Evolutionary conservation across 2,329 filamentous ascomycete species (phyloP).

Genomic region (Trichoderma sp.): DNA sequence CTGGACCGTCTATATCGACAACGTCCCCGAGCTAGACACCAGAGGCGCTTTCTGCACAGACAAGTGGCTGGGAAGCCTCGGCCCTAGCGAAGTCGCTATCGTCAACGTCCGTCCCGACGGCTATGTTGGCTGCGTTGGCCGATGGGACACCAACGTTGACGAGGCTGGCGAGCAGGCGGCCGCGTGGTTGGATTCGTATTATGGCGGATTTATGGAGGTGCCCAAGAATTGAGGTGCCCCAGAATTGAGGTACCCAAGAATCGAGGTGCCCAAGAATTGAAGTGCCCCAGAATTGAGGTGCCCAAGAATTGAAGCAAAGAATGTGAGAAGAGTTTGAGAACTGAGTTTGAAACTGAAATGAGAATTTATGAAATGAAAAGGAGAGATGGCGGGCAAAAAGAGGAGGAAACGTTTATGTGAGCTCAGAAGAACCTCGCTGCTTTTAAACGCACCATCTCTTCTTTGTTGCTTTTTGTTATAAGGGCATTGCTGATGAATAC

Average conservation of each 20-base stretch:
- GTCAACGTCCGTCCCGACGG: slow-evolving; percentile 71
- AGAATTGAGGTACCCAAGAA: too few species aligned
- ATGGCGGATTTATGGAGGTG: slow-evolving; percentile 53
- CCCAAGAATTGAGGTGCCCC: slow-evolving; percentile 29
- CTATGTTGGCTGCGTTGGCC: slow-evolving; percentile 65
- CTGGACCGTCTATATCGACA: slow-evolving; percentile 72
- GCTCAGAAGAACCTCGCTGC: neutral
- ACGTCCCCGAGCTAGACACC: slow-evolving; percentile 56
- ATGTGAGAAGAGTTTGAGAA: neutral
- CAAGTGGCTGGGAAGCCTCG: slow-evolving; percentile 66
- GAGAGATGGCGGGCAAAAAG: neutral
- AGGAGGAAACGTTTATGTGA: neutral
- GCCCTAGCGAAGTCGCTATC: slow-evolving; percentile 57
- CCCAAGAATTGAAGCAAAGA: slow-evolving; percentile 29
- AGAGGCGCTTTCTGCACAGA: slow-evolving; percentile 56
- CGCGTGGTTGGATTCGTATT: slow-evolving; percentile 55
- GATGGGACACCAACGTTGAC: slow-evolving; percentile 52
- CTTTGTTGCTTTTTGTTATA: neutral
- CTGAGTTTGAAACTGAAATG: neutral
- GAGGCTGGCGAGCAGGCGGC: slow-evolving; percentile 52
- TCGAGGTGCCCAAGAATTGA: too few species aligned
- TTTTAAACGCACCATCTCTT: neutral
- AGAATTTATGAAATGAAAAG: neutral
- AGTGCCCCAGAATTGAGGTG: slow-evolving; percentile 34
- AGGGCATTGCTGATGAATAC: neutral